A percentile compares a stretch with the other conserved stretches of the same genome.
phyloP scores from a whole-genome alignment of 2,329 filamentous ascomycete genomes.

The Apiospora aurea region DNA sequence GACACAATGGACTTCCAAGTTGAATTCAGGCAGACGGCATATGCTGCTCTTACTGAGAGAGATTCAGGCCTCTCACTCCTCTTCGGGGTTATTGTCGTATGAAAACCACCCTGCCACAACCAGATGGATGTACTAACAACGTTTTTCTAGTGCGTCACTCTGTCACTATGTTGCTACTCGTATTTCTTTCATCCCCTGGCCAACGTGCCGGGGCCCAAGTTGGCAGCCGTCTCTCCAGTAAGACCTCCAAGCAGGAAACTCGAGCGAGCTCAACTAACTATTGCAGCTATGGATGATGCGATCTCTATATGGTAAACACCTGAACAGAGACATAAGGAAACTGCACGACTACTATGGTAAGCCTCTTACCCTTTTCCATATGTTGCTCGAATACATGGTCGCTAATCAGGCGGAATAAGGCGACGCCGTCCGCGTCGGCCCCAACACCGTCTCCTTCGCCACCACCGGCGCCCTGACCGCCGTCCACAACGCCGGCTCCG shows the following conservation, averaged over 20 bases:
- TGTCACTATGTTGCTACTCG: background rate
- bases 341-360: conserved; percentile 16
- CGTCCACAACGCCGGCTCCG: background rate
- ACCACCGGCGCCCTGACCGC: background rate
- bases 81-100: background rate
- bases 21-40: background rate
- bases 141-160: background rate
- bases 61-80: background rate
- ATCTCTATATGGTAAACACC: background rate
- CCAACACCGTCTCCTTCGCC: conserved; percentile 21
- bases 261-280: background rate
- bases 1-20: background rate
- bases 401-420: background rate
- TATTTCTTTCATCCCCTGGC: background rate
- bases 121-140: background rate
- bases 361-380: background rate
- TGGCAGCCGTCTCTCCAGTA: background rate
- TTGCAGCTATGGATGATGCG: background rate
- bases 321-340: conserved; percentile 5
- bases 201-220: background rate
- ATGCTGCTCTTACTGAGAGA: background rate
- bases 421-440: background rate
- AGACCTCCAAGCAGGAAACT: background rate
- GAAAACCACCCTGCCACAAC: background rate
- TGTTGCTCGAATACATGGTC: too few relatives aligned